Percentiles rank a stretch among this genome's conserved stretches.
These are phyloP conservation scores for Caryocar brasiliense DNA, from an alignment of 441 rosid genomes.

Conservation along the genomic window DNA sequence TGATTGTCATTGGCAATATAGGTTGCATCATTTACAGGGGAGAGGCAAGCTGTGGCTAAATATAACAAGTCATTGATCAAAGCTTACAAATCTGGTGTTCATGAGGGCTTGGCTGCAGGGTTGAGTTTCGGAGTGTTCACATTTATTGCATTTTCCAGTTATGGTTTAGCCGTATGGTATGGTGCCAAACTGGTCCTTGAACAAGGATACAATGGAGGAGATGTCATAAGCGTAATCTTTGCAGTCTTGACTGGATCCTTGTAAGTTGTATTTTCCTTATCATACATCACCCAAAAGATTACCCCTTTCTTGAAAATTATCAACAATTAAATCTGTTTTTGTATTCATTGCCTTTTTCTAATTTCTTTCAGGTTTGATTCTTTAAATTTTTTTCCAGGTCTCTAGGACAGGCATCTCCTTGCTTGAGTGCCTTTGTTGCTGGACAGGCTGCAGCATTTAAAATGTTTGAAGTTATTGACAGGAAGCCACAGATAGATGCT, in stretches of 20 bases:
- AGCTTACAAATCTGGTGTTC: slow-evolving; percentile 44
- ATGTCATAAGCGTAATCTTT: slow-evolving; percentile 37
- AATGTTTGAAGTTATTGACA: slow-evolving; percentile 55
- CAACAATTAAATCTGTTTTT: too few relatives aligned
- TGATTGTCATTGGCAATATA: neutral
- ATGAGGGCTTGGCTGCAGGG: slow-evolving; percentile 49
- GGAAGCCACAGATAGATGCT: slow-evolving; percentile 51
- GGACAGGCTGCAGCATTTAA: slow-evolving; percentile 61
- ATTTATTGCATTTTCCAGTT: slow-evolving; percentile 31
- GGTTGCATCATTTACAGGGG: slow-evolving; percentile 65
- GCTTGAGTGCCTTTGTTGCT: slow-evolving; percentile 46
- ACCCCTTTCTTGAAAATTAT: too few relatives aligned
- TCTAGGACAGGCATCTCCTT: slow-evolving; percentile 57
- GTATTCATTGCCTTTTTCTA: neutral
- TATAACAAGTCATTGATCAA: slow-evolving; percentile 39
- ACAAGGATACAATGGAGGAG: slow-evolving; percentile 47
- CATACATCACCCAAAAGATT: too few relatives aligned
- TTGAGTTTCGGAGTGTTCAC: slow-evolving; percentile 34
- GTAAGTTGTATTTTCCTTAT: slow-evolving; percentile 20
- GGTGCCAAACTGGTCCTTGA: slow-evolving; percentile 51
- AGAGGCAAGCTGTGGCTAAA: slow-evolving; percentile 41
- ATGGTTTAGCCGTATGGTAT: slow-evolving; percentile 50
- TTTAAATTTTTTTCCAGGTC: slow-evolving; percentile 30
- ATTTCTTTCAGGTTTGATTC: neutral
- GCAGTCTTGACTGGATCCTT: slow-evolving; percentile 53